Percentiles rank a stretch among this genome's conserved stretches.
These are phyloP conservation scores for Smittium culicis DNA, from an alignment of 371 early-diverging fungal genomes.

Conservation along the genomic window DNA sequence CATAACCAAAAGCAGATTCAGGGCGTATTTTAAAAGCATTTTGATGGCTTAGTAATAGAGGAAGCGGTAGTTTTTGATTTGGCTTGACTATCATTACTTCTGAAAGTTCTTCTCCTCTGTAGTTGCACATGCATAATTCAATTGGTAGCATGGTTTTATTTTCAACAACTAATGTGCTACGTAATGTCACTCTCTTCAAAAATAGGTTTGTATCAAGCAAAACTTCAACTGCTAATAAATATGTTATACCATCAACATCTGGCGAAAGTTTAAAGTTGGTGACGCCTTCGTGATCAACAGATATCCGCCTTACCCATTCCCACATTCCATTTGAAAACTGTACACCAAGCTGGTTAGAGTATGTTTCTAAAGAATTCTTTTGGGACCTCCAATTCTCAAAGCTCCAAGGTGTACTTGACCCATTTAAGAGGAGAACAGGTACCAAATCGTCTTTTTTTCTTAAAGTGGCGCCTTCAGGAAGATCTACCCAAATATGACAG, in stretches of 20 bases:
- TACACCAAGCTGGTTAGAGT: slow-evolving; percentile 59
- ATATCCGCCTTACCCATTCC: slow-evolving; percentile 76
- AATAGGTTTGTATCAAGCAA: slow-evolving; percentile 52
- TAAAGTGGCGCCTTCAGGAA: slow-evolving; percentile 20
- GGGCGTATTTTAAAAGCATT: slow-evolving; percentile 70
- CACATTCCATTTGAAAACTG: slow-evolving; percentile 76
- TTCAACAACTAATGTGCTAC: slow-evolving; percentile 64
- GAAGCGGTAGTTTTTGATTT: slow-evolving; percentile 68
- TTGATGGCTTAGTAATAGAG: slow-evolving; percentile 68
- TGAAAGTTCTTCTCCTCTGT: slow-evolving; percentile 34
- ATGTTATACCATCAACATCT: slow-evolving; percentile 53
- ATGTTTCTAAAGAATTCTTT: slow-evolving; percentile 52
- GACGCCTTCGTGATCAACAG: slow-evolving; percentile 77
- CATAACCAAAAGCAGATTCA: slow-evolving; percentile 61
- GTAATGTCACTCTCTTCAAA: slow-evolving; percentile 82
- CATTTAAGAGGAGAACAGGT: slow-evolving; percentile 48
- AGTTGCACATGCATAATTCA: slow-evolving; percentile 64
- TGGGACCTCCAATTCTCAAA: slow-evolving; percentile 91
- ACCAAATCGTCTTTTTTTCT: slow-evolving; percentile 18
- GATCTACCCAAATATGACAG: slow-evolving; percentile 77
- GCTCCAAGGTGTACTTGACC: slow-evolving; percentile 70
- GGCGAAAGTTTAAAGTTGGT: slow-evolving; percentile 64
- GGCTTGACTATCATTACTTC: slow-evolving; percentile 39
- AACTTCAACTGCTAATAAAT: slow-evolving; percentile 78
- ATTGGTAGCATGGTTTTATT: slow-evolving; percentile 67